Evolutionary conservation across 129 eudicot species (phyloP).

Genomic region (Centrapalus pauciflorus): DNA sequence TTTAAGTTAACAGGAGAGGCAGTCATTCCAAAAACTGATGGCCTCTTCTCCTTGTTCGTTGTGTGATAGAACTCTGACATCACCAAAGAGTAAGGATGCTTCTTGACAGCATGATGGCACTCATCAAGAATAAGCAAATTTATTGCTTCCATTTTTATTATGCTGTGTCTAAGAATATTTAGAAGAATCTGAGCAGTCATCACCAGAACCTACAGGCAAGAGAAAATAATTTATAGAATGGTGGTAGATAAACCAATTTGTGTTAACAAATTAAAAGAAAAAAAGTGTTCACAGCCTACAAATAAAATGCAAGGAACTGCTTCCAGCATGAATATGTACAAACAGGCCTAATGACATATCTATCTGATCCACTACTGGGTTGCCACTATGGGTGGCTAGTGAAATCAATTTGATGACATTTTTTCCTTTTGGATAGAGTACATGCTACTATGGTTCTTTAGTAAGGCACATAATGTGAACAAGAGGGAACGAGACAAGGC

Average conservation of each 20-base stretch:
- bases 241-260: neutral
- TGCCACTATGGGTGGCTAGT: neutral
- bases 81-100: conserved; percentile 95
- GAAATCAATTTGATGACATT: neutral
- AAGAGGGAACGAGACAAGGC: neutral
- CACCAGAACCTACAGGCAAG: conserved; percentile 70
- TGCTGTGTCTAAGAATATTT: conserved; percentile 94
- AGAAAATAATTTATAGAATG: conserved; percentile 9
- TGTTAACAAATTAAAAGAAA: too few relatives aligned
- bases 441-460: neutral
- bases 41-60: conserved; percentile 91
- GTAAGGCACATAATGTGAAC: neutral
- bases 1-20: conserved; percentile 98
- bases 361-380: neutral
- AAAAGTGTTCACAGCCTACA: neutral
- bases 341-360: neutral
- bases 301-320: neutral
- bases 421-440: neutral
- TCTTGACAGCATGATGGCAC: conserved; percentile 99
- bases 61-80: conserved; percentile 99
- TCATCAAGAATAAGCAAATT: conserved; percentile 89
- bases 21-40: conserved; percentile 97
- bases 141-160: conserved; percentile 87
- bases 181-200: conserved; percentile 98
- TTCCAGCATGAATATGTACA: conserved; percentile 2